Percentiles rank a stretch among this genome's conserved stretches.
Conservation (phyloP, 352 stramenopile genomes). For the Globisporangium viniferum region DNA sequence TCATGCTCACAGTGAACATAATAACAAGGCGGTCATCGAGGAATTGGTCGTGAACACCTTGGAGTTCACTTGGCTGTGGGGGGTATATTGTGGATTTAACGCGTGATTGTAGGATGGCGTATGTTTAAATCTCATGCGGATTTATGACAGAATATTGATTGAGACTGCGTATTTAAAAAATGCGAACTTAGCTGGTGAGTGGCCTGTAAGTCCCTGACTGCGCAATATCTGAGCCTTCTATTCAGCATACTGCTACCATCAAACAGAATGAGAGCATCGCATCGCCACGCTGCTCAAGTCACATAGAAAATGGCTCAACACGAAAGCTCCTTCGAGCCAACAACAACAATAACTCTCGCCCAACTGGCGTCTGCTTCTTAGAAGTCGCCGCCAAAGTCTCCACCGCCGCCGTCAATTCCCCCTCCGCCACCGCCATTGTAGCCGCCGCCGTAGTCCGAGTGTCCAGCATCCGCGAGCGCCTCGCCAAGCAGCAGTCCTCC, state of each 20-base stretch:
- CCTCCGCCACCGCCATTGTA: conserved; percentile 8
- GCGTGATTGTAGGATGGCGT: too few relatives aligned
- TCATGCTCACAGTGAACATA: neutral
- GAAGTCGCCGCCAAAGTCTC: conserved; percentile 50
- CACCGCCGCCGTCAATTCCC: neutral
- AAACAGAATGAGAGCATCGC: neutral
- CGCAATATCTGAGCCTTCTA: neutral
- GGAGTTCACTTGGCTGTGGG: too few relatives aligned
- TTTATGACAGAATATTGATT: too few relatives aligned
- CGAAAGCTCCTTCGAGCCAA: neutral
- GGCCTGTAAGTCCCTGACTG: neutral
- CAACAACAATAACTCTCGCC: neutral
- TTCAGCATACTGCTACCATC: neutral
- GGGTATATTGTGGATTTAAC: too few relatives aligned
- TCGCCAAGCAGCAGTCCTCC: conserved; percentile 43
- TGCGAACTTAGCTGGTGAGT: neutral
- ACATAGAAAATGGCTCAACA: neutral
- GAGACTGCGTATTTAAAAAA: neutral
- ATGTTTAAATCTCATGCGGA: too few relatives aligned
- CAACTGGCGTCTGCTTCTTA: conserved; percentile 23
- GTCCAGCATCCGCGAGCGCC: conserved; percentile 29
- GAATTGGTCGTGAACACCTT: too few relatives aligned
- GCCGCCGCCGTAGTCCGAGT: neutral
- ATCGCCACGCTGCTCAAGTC: neutral
- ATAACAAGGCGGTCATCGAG: neutral